These are phyloP conservation scores for Didymella keratinophila DNA, from an alignment of 2,329 filamentous ascomycete species.

Conservation along the genomic window DNA sequence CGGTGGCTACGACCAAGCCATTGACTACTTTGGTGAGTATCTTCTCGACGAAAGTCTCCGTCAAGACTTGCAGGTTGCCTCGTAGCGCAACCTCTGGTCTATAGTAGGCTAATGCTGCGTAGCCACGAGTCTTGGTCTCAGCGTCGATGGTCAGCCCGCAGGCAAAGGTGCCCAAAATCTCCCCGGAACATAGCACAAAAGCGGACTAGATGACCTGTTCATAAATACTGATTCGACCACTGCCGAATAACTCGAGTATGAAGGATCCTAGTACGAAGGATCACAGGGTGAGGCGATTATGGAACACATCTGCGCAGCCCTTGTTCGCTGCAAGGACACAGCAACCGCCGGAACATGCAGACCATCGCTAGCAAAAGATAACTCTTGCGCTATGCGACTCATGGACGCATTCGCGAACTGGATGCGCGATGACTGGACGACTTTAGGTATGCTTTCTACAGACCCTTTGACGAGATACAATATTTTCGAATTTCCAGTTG, in stretches of 20 bases:
- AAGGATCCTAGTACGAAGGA: neutral
- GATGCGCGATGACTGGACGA: neutral
- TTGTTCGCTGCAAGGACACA: neutral
- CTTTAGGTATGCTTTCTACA: neutral
- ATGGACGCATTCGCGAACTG: neutral
- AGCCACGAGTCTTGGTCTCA: neutral
- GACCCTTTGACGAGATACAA: neutral
- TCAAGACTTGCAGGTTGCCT: neutral
- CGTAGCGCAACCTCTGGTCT: neutral
- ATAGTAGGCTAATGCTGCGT: neutral
- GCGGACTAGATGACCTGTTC: neutral
- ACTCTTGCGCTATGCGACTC: neutral
- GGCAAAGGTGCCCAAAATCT: neutral
- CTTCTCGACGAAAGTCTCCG: neutral
- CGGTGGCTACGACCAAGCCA: neutral
- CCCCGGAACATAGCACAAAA: neutral
- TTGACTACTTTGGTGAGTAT: neutral
- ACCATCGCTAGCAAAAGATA: neutral
- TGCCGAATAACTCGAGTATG: neutral
- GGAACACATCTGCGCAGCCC: neutral
- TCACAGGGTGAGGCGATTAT: neutral
- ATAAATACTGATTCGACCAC: neutral
- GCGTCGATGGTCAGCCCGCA: neutral
- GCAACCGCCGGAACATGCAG: neutral
- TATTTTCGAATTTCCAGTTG: neutral